These are phyloP conservation scores for Rhodamnia argentea DNA, from an alignment of 345 rosid genomes.

Conservation along the genomic window DNA sequence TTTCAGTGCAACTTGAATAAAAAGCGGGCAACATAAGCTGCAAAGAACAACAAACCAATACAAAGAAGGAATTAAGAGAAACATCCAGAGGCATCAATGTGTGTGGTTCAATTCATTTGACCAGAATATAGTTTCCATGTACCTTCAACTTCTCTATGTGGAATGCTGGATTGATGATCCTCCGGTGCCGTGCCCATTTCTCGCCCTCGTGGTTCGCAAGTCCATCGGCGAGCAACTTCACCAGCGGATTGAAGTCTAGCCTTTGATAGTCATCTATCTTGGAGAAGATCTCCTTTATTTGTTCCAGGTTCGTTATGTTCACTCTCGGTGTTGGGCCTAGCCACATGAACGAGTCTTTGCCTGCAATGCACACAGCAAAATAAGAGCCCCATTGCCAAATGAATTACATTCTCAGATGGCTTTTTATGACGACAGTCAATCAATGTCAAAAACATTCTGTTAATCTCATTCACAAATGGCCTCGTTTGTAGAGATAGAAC, in stretches of 20 bases:
- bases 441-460: neutral
- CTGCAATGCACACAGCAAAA: neutral
- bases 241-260: constrained; percentile 1
- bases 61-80: neutral
- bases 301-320: constrained; percentile 4
- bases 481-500: neutral
- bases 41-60: neutral
- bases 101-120: neutral
- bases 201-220: constrained; percentile 2
- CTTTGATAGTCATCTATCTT: constrained; percentile 1
- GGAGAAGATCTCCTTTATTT: constrained; percentile 1
- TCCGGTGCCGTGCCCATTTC: constrained; percentile 7
- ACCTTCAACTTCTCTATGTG: constrained; percentile 46
- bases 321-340: constrained; percentile 9
- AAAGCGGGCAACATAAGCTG: constrained; percentile 21
- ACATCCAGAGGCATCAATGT: constrained; percentile 2
- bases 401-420: neutral
- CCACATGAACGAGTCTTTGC: constrained; percentile 10
- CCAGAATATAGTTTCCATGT: neutral
- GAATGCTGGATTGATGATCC: constrained; percentile 23
- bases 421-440: neutral
- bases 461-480: neutral
- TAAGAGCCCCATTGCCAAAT: neutral
- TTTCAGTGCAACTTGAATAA: constrained; percentile 7
- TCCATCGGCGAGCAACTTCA: neutral